Evolutionary conservation across 805 yeast species (phyloP), one percentile per base, ranked within the genome.

Genomic region (Candida odintsovae): DNA sequence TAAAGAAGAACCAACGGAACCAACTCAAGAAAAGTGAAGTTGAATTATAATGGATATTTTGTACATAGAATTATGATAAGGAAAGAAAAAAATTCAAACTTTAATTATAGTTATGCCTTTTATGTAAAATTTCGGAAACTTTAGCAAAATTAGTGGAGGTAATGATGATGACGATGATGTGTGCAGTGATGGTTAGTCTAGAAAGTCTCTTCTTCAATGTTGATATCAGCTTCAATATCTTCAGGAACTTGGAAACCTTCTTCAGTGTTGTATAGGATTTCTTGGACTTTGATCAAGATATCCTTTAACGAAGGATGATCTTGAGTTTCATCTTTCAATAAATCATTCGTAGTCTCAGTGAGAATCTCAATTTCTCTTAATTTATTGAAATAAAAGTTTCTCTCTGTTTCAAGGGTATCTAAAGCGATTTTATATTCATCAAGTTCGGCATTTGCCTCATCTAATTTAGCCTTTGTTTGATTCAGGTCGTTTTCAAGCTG

Each of bases 321-420:
- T 43, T 59, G 57, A 58, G 61, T 22, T 23, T 33, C 29, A 41
- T 66, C 71, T 25, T 75, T 68, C 41, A 77, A 62, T 44, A 76
- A 73, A 44, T 80, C 84, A 43, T 72, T 75, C 11, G 81, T 72
- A 21, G 82, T 76, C 58, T 85, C 89, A 22, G 84, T 77, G 41
- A 90, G 67, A 23, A 88, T 79, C 65, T 94, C 99, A 46, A 94
- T 86, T 49, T 87, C 95, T 52, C 96, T 76, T 44, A 94, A 70
- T 66, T 92, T 94, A 58, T 85, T 82, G 67, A 87, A 92, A 64
- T 94, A 94, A 59, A 92, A 89, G 63, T 87, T 86, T 51, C 98
- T 78, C 63, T 94, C 97, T 1, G 86, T 77, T 57, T 83, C 87
- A 42, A 88, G 68, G 13, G 82, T 78, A 42, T 82, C 86, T 19